phyloP scores from a whole-genome alignment of 2,329 filamentous ascomycete species.

The Aspergillus floridensis region DNA sequence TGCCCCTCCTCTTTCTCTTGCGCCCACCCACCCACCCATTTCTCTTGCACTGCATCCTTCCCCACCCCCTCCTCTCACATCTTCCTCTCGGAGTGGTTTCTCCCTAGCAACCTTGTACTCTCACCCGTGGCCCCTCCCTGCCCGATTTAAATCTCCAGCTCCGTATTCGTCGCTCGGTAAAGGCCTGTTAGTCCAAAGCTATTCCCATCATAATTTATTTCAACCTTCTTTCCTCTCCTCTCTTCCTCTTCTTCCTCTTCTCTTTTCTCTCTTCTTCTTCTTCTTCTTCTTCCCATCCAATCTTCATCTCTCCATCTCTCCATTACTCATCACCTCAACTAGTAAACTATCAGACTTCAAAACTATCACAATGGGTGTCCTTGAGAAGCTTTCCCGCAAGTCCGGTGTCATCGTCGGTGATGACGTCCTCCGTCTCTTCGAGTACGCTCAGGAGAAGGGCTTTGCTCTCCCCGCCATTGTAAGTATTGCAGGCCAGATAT shows the following conservation, averaged over 20 bases:
- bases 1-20: neutral
- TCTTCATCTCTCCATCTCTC: constrained; percentile 2
- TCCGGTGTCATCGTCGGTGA: constrained; percentile 65
- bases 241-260: neutral
- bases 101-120: neutral
- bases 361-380: constrained; percentile 42
- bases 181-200: constrained; percentile 10
- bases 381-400: constrained; percentile 62
- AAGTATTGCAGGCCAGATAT: constrained; percentile 29
- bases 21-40: constrained; percentile 7
- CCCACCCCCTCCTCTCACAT: neutral
- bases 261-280: constrained; percentile 10
- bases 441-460: constrained; percentile 81
- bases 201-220: constrained; percentile 15
- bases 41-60: too few relatives aligned
- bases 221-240: neutral
- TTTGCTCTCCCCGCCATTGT: constrained; percentile 85
- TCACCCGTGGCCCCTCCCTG: constrained; percentile 9
- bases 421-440: constrained; percentile 71
- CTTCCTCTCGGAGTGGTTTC: neutral
- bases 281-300: constrained; percentile 7
- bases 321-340: constrained; percentile 7
- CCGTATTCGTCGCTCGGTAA: constrained; percentile 30
- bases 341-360: constrained; percentile 2
- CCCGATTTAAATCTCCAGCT: constrained; percentile 15